Percentiles rank a stretch among this genome's conserved stretches.
Evolutionary conservation across 768 basidiomycete species (phyloP).

Genomic region (Lyophyllum semitale): DNA sequence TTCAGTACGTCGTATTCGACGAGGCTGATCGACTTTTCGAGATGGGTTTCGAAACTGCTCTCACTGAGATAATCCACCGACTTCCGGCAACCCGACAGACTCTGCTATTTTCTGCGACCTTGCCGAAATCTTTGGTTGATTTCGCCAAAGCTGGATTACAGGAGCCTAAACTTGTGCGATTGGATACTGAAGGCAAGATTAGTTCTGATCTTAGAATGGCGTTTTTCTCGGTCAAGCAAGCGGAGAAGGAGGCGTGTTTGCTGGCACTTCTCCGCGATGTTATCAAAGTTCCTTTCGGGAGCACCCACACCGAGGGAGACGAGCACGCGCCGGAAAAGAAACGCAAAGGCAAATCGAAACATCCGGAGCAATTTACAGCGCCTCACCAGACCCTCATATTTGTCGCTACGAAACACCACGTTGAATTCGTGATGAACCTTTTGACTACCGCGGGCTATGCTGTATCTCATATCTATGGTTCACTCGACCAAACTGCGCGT

Average conservation of each 20-base stretch:
- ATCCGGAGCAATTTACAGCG: constrained; percentile 51
- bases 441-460: constrained; percentile 82
- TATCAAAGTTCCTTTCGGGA: constrained; percentile 74
- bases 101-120: constrained; percentile 92
- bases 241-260: constrained; percentile 93
- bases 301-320: constrained; percentile 29
- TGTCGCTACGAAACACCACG: constrained; percentile 96
- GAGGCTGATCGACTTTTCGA: constrained; percentile 99
- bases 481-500: constrained; percentile 90
- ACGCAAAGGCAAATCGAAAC: constrained; percentile 53
- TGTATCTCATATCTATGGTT: constrained; percentile 93
- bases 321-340: constrained; percentile 35
- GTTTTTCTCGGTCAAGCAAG: constrained; percentile 89
- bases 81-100: constrained; percentile 89
- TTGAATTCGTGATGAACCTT: constrained; percentile 87
- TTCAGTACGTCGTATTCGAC: constrained; percentile 93
- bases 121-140: constrained; percentile 94
- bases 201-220: constrained; percentile 92
- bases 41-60: constrained; percentile 92
- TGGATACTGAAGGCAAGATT: constrained; percentile 96
- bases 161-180: constrained; percentile 92
- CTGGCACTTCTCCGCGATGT: constrained; percentile 84
- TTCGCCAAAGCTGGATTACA: constrained; percentile 97
- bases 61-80: constrained; percentile 89
- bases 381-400: constrained; percentile 95